Evolutionary conservation across 2,329 filamentous ascomycete species (phyloP), one percentile per base, ranked within the genome.

Genomic region (Plenodomus lindquistii): DNA sequence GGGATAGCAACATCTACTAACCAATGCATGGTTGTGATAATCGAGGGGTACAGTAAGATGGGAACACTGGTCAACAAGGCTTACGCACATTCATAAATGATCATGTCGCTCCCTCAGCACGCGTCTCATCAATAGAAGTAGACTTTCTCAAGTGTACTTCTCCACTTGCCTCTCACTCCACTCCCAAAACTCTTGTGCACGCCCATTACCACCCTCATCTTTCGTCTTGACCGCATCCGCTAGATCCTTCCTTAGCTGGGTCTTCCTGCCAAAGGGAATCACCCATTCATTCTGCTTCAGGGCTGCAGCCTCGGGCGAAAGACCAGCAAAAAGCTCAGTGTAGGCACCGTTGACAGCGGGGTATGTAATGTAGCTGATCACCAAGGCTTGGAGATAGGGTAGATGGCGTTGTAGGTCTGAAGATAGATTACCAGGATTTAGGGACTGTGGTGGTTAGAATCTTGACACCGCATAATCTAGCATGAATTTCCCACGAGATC

Each of bases 261-360:
- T 27, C 2, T 59, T 43, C 11, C 74, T 62, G 8, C 79, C 79
- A 76, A 77, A 82, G 1, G 79, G 79, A 41, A 78, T 67, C 20
- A 81, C 57, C 57, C 59, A 74, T n/a, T 58, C 62, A 2, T 73
- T 72, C 45, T 70, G 69, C 34, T 60, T 54, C 17, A 54, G 10
- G 4, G 15, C 27, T 37, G 45, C 52, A 9, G 54, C 50, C 3
- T 60, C 59, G 0, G 59, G 53, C 39, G 62, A 42, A 34, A 64
- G 29, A 0, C 57, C 59, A 9, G 62, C 63, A 39, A 57, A 66
- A 10, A 65, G 40, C 49, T 65, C 60, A 1, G 62, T 65, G 20
- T 64, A 64, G 3, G 63, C 63, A 8, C 60, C 62, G 7, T 59
- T 51, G 1, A 64, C 59, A 4, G 55, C 17, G 0, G 58, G 55